Evolutionary conservation across 805 yeast genomes (phyloP), one percentile per base, ranked within the genome.

Genomic region (Monosporozyma yasuniensis): DNA sequence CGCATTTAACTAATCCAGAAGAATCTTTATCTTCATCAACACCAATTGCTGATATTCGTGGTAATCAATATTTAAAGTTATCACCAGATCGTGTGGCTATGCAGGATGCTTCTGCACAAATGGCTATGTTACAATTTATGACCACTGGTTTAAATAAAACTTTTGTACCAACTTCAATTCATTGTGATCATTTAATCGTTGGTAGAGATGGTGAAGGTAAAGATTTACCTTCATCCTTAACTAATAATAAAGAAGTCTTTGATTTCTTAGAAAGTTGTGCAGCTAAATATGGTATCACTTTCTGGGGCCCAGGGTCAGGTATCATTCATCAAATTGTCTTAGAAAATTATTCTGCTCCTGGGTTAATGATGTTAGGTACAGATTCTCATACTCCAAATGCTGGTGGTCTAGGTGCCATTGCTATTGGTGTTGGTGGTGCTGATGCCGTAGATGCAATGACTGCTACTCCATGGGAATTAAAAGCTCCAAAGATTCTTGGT

Each of bases 91-190:
- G 99, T 68, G 98, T 93, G 45, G 99, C 99, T 25, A 91, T 95
- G 95, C 99, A 93, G 75, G 99, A 93, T 76, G 99, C 99, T n/a
- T 87, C 96, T 30, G 99, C 99, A 18, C 99, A 93, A 72, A 93
- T 91, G 87, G 99, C 99, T n/a, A 75, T 93, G 58, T 75, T 93
- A 60, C 99, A 93, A 72, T 93, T 93, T 74, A 93, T 93, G 96
- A 88, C 97, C 48, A 91, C 96, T 56, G 95, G 96, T 35, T 80
- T 91, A 79, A 74, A 84, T 47, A 69, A 79, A 35, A 91, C 96
- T 18, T 85, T 86, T 6, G 96, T 95, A 8, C 99, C 99, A 35
- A 91, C 87, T 18, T 87, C 96, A 6, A 91, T 93, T 55, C 99
- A 93, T 71, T 93, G 99, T 74, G 99, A 93, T 67, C 99, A 93